phyloP scores from a whole-genome alignment of 1,284 basidiomycete species.

The Amylostereum chailletii region DNA sequence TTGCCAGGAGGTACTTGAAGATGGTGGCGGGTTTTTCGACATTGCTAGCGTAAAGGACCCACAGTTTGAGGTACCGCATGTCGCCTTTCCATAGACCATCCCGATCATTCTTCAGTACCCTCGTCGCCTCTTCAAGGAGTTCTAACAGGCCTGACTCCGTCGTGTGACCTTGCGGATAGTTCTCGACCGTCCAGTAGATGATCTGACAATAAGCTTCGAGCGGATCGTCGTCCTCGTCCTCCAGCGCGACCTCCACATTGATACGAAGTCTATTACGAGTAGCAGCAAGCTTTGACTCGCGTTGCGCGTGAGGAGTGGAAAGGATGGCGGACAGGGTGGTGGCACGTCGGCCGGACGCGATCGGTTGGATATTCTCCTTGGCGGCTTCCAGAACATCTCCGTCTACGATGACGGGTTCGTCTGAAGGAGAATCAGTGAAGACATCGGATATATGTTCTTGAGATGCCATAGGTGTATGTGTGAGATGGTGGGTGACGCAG shows the following conservation, averaged over 20 bases:
- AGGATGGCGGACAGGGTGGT: conserved; percentile 65
- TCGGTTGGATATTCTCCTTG: conserved; percentile 77
- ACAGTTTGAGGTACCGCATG: conserved; percentile 83
- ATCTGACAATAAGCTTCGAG: conserved; percentile 54
- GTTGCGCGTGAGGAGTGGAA: conserved; percentile 63
- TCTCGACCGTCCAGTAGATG: conserved; percentile 66
- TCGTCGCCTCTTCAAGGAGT: conserved; percentile 74
- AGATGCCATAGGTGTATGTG: background rate
- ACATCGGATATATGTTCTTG: conserved; percentile 13
- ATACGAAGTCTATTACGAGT: conserved; percentile 50
- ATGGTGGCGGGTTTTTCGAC: conserved; percentile 70
- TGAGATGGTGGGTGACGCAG: background rate
- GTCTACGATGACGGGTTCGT: conserved; percentile 45
- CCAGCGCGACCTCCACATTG: conserved; percentile 44
- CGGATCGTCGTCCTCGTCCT: conserved; percentile 45
- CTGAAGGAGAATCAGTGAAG: conserved; percentile 14
- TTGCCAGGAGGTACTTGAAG: conserved; percentile 80
- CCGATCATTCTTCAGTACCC: conserved; percentile 61
- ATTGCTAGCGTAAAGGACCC: conserved; percentile 84
- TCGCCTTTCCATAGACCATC: conserved; percentile 63
- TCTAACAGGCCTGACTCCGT: conserved; percentile 73
- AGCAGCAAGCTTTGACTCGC: conserved; percentile 56
- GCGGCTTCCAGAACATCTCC: conserved; percentile 73
- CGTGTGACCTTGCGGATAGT: conserved; percentile 57
- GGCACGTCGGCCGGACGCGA: conserved; percentile 64